Conservation (phyloP, 805 yeast species). For the Starmerella vaccinii region DNA sequence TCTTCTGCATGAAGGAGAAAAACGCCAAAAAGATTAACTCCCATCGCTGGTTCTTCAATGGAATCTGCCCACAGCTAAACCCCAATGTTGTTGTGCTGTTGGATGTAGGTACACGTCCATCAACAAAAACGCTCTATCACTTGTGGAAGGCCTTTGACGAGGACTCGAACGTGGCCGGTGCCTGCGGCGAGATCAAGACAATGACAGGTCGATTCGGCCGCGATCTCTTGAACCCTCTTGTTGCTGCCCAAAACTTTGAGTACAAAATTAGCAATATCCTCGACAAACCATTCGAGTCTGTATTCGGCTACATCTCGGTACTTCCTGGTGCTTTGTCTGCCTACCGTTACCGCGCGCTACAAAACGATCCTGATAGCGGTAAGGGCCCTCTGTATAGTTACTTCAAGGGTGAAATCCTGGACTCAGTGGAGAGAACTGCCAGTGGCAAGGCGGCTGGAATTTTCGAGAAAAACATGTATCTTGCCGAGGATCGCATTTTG, state of each 20-base stretch:
- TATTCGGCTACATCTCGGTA: constrained; percentile 86
- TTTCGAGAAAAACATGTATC: constrained; percentile 91
- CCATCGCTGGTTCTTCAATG: constrained; percentile 95
- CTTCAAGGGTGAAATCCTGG: constrained; percentile 73
- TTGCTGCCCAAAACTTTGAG: constrained; percentile 93
- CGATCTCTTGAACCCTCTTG: constrained; percentile 77
- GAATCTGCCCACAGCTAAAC: constrained; percentile 80
- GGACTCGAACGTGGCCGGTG: constrained; percentile 97
- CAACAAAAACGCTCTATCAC: constrained; percentile 75
- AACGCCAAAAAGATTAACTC: constrained; percentile 92
- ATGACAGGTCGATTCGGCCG: constrained; percentile 84
- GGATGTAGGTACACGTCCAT: constrained; percentile 98
- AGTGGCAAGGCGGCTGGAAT: constrained; percentile 46
- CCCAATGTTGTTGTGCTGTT: constrained; percentile 83
- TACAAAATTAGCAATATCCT: constrained; percentile 93
- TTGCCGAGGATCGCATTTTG: constrained; percentile 91
- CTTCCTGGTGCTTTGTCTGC: constrained; percentile 95
- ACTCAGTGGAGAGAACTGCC: constrained; percentile 46
- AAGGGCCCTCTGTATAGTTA: constrained; percentile 84
- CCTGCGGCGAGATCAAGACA: constrained; percentile 94
- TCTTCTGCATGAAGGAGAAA: constrained; percentile 84
- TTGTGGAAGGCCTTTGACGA: constrained; percentile 96
- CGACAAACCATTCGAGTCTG: constrained; percentile 88
- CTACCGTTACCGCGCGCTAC: constrained; percentile 77
- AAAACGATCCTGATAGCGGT: constrained; percentile 68